A percentile compares a stretch with the other conserved stretches of the same genome.
Evolutionary conservation across 2,329 filamentous ascomycete genomes (phyloP).

Genomic region (Penicillium glabrum): DNA sequence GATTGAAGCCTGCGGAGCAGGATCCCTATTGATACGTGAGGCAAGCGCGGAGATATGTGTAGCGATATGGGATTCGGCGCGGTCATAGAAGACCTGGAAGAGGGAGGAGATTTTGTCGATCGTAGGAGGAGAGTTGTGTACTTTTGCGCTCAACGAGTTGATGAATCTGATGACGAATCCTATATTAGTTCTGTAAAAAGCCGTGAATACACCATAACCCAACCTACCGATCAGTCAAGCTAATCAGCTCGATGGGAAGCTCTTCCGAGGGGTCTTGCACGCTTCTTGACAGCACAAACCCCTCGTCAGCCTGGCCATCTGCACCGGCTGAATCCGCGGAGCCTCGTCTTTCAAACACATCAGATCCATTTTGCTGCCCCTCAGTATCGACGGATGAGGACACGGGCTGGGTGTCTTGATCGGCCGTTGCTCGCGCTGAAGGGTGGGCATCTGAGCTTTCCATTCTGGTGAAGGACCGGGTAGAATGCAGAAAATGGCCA

Average conservation of each 20-base stretch:
- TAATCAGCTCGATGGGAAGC: constrained; percentile 89
- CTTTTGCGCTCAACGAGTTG: constrained; percentile 82
- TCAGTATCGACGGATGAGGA: constrained; percentile 21
- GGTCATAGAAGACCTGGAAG: constrained; percentile 91
- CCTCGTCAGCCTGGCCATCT: constrained; percentile 32
- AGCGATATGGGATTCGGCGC: constrained; percentile 76
- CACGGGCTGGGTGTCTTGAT: constrained; percentile 24
- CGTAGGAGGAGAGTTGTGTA: constrained; percentile 78
- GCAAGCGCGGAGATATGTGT: constrained; percentile 83
- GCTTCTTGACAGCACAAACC: constrained; percentile 35
- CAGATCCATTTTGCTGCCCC: constrained; percentile 28
- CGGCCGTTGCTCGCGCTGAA: constrained; percentile 24
- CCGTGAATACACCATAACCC: not conserved
- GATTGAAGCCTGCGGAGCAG: constrained; percentile 58
- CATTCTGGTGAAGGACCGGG: constrained; percentile 36
- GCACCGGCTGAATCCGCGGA: constrained; percentile 33
- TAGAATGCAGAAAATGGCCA: constrained; percentile 25
- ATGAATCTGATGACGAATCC: constrained; percentile 67
- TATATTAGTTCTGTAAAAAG: not conserved
- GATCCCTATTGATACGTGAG: constrained; percentile 69
- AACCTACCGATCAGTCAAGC: constrained; percentile 77
- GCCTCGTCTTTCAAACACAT: constrained; percentile 47
- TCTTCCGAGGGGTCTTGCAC: constrained; percentile 74
- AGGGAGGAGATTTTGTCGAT: constrained; percentile 80
- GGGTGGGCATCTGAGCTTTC: constrained; percentile 24